Base-by-base conservation (phyloP, 2,329 filamentous ascomycete species). In the Sordariomycetes sp. region DNA sequence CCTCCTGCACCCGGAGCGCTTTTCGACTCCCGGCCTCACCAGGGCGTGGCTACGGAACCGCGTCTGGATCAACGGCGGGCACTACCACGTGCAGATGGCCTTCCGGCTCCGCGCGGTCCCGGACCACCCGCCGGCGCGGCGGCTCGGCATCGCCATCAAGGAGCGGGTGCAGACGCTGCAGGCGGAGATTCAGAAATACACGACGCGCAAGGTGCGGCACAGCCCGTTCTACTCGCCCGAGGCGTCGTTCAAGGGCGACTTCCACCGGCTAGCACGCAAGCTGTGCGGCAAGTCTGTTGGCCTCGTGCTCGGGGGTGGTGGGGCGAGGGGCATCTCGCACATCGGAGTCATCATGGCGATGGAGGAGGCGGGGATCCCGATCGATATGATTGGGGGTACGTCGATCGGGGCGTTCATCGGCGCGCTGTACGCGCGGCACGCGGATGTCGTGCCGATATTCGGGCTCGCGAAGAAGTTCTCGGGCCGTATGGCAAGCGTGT, bases 401-500 rank as follows among this genome's bases (percentile, higher is more conserved):
- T 97, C 92, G 0, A 99, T 99, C 58, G 94, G 94, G 17, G 84
- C 92, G 1, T 97, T 99, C 67, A 91, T 97, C 57, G 94, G 95
- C 8, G 94, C 89, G 1, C 76, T 99, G 1, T 99, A 99, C 68
- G 94, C 95, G 1, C 88, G 92, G 58, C 94, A 99, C 67, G 94
- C 92, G 10, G 95, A 99, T 66, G 85, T 96, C 1, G 92, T 99
- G 4, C 94, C 94, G 13, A 96, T 97, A 81, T 96, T 95, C 65
- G 94, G 94, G 0, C 82, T 95, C 52, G 90, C 90, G 15, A 99
- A 99, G 79, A 96, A 96, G 68, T 99, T 99, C 69, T 83, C 94
- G 0, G 91, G 94, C 4, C 87, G 95, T n/a, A 99, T 99, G 95
- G 90, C 89, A 52, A 97, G 92, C 70, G 89, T 97, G 73, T 99